Percentiles rank a stretch among this genome's conserved stretches.
Conservation (phyloP, 1,284 basidiomycete species). For the Dichomitus squalens region DNA sequence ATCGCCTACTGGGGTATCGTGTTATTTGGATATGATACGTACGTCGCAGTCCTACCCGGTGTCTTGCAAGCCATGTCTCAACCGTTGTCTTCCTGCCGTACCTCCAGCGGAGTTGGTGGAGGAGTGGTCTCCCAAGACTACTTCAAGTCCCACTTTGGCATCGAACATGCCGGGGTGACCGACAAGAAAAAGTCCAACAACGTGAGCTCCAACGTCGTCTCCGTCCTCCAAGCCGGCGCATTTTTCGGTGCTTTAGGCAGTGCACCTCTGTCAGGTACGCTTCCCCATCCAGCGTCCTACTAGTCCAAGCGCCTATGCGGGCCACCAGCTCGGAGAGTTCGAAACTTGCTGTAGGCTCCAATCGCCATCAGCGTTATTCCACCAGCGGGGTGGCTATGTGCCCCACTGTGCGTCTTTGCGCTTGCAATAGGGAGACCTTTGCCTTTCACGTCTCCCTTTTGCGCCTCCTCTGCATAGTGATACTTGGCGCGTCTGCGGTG, state of each 20-base stretch:
- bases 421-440: no score
- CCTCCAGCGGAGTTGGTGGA: slow-evolving; percentile 55
- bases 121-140: slow-evolving; percentile 65
- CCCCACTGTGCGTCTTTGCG: no score
- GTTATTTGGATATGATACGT: slow-evolving; percentile 79
- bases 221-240: slow-evolving; percentile 78
- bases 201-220: slow-evolving; percentile 68
- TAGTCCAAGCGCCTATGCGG: no score
- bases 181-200: slow-evolving; percentile 41
- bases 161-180: slow-evolving; percentile 42
- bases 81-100: not conserved
- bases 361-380: no score
- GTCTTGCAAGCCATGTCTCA: no score
- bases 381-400: no score
- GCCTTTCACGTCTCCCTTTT: no score
- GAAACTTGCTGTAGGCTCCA: no score
- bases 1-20: slow-evolving; percentile 79
- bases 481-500: no score
- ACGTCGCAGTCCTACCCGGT: no score
- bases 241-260: slow-evolving; percentile 78
- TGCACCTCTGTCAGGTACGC: slow-evolving; percentile 64
- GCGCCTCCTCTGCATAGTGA: no score
- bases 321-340: not conserved
- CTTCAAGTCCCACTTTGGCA: slow-evolving; percentile 66
- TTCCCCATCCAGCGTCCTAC: no score